Evolutionary conservation across 805 yeast species (phyloP), one percentile per base, ranked within the genome.

Genomic region (Candida succiphila): DNA sequence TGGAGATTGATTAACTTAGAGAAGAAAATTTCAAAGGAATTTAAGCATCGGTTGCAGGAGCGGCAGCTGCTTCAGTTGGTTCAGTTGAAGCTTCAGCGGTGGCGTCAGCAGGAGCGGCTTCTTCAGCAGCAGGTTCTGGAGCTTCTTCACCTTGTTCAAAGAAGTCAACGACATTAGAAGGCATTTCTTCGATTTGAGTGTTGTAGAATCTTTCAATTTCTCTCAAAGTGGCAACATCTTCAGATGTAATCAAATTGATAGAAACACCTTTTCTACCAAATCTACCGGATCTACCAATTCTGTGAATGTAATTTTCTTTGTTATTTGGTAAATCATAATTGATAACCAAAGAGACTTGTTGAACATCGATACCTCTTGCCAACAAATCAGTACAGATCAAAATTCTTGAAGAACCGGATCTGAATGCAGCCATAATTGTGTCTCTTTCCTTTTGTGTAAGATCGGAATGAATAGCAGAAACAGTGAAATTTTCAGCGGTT

Each of bases 231-330:
- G 72, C 68, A 43, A 70, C 69, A 57, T 89, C 96, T 36, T 77
- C 78, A 42, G 69, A 71, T 33, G 97, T 88, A 49, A 88, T 79
- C 54, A 89, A 83, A 69, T 88, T 92, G 58, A 89, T 83, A 41
- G 97, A 96, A 42, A 85, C 89, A 69, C 98, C 98, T 67, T 88
- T 89, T 63, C 98, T 77, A 58, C 98, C 98, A 69, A 89, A 89
- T 63, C 98, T 79, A 54, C 98, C 98, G 49, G 94, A 85, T 67
- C 98, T 78, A 61, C 98, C 98, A 52, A 89, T 94, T 67, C 98
- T 76, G 67, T 89, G 98, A 52, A 89, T 82, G 61, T 92, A 89
- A 69, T 85, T 88, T 63, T 88, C 96, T 60, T 82, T 77, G 67
- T 80, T 82, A 46, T 75, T 69, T 29, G 96, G 96, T 49, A 88